Evolutionary conservation across 2,329 filamentous ascomycete genomes (phyloP), one percentile per base, ranked within the genome.

Genomic region (Paecilomyces fulvus): DNA sequence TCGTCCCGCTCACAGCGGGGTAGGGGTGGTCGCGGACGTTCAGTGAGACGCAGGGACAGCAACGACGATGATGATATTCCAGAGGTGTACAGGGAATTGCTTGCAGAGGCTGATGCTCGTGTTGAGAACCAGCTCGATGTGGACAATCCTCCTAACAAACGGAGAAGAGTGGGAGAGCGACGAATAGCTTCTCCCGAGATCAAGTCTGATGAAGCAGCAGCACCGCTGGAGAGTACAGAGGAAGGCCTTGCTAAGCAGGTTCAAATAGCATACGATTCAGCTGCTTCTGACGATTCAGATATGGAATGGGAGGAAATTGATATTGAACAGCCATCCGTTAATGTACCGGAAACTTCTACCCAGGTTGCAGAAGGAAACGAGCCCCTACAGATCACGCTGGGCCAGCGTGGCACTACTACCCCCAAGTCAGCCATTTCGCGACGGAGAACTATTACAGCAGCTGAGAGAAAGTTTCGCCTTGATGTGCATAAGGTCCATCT

Each of bases 401-500:
- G 72, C 21, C 68, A 64, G 49, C 64, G 65, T 31, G 56, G 62
- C 12, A 62, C 64, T 17, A 60, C 61, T 31, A 61, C 49, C 10
- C 62, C 56, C 33, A 69, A 65, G 52, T 65, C 61, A 48, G 51
- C 58, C 52, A 21, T 61, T 10, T 59, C 67, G 28, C 75, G 77
- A 60, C 75, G 80, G 54, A 83, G 80, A 59, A 78, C 80, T 20
- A 73, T 81, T 14, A 81, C 81, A 1, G 75, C 76, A 6, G 76
- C 77, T 0, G 85, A 87, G 60, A 84, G 80, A 60, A 80, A 78
- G 51, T 67, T 79, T 30, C 83, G 92, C 20, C 70, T 94, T 30
- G 82, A 90, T 53, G 79, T 91, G n/a, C 94, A 99, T 71, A 95
- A 92, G 71, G 78, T 85, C 59, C 92, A 99, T 73, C 62, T 97